These are phyloP conservation scores for Lignosus rhinocerotis DNA, from an alignment of 1,284 basidiomycete species.

Conservation along the genomic window DNA sequence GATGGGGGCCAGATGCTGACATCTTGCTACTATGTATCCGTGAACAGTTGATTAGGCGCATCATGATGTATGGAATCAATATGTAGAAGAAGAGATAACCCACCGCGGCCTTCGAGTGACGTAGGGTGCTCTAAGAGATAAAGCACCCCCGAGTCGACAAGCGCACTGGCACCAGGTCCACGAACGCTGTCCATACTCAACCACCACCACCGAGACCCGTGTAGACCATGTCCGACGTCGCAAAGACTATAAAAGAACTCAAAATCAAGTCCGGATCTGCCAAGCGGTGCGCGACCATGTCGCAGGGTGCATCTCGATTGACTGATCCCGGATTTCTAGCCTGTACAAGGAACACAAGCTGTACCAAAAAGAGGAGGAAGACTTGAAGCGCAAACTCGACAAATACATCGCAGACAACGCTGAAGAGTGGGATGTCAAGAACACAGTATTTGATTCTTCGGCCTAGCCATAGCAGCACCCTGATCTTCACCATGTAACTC, in stretches of 20 bases:
- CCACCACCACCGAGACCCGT: background rate
- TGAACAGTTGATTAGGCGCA: background rate
- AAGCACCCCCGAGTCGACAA: background rate
- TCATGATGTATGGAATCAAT: background rate
- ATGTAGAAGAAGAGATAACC: background rate
- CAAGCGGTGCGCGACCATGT: slow-evolving; percentile 55
- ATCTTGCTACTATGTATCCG: background rate
- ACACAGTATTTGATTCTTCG: slow-evolving; percentile 57
- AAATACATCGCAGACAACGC: slow-evolving; percentile 62
- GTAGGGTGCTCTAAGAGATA: background rate
- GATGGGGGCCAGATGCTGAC: no score
- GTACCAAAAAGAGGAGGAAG: slow-evolving; percentile 70
- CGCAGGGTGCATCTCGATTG: background rate
- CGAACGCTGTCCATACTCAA: background rate
- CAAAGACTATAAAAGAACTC: slow-evolving; percentile 62
- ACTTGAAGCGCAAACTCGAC: slow-evolving; percentile 60
- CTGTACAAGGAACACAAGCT: slow-evolving; percentile 71
- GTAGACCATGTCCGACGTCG: slow-evolving; percentile 47
- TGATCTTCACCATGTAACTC: background rate
- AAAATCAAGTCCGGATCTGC: slow-evolving; percentile 80
- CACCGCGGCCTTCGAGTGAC: background rate
- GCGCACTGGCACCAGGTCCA: background rate
- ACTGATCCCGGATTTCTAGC: slow-evolving; percentile 37
- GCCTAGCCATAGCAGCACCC: background rate
- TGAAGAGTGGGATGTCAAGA: slow-evolving; percentile 82